phyloP scores from a whole-genome alignment of 1,284 basidiomycete species.

The Austroboletus novae-zelandiae region DNA sequence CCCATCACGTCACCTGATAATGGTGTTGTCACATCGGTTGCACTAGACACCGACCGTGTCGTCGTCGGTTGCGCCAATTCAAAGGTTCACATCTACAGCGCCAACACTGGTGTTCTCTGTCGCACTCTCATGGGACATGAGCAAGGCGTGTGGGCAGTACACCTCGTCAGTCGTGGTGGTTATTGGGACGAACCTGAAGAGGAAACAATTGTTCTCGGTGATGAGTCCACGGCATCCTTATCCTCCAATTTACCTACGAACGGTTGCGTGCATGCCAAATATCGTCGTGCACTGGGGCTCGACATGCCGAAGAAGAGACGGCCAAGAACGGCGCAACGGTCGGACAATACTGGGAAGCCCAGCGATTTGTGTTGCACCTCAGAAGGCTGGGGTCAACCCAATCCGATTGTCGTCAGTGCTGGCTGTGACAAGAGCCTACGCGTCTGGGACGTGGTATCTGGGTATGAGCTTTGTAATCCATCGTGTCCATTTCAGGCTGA shows the following conservation, averaged over 20 bases:
- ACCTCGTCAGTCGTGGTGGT: conserved; percentile 60
- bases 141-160: conserved; percentile 90
- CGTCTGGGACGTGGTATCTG: conserved; percentile 89
- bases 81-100: conserved; percentile 86
- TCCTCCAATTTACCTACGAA: conserved; percentile 13
- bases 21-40: conserved; percentile 84
- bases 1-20: conserved; percentile 54
- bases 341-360: conserved; percentile 33
- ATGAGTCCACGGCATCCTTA: conserved; percentile 1
- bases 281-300: conserved; percentile 31
- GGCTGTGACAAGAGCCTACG: conserved; percentile 89
- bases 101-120: conserved; percentile 73
- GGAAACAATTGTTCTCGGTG: conserved; percentile 1
- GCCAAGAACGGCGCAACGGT: conserved; percentile 6
- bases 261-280: conserved; percentile 27
- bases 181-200: conserved; percentile 33
- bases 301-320: conserved; percentile 19
- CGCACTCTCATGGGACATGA: conserved; percentile 85
- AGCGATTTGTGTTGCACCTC: conserved; percentile 66
- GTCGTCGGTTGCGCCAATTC: conserved; percentile 89
- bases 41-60: conserved; percentile 83
- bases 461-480: conserved; percentile 44
- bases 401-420: conserved; percentile 82
- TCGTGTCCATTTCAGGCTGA: conserved; percentile 1
- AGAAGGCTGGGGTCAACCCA: conserved; percentile 57